phyloP scores from a whole-genome alignment of 2,329 filamentous ascomycete genomes.

The Fusarium temperatum region DNA sequence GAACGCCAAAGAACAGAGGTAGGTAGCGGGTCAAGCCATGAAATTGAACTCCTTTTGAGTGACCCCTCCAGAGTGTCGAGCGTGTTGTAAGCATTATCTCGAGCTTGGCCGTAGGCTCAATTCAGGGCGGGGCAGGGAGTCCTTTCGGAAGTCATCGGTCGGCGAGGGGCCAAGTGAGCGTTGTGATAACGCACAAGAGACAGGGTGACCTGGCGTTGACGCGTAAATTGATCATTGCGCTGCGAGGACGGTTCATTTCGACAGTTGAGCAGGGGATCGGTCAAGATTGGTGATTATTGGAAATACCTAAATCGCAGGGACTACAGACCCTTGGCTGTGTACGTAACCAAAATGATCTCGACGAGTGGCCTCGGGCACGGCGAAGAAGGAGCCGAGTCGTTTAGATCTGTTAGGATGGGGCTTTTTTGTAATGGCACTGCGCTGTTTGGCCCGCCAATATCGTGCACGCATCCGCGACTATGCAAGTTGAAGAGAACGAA shows the following conservation, averaged over 20 bases:
- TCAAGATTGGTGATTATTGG: not conserved
- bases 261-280: not conserved
- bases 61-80: not conserved
- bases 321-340: not conserved
- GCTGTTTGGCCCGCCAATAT: too few species aligned
- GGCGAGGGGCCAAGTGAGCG: not conserved
- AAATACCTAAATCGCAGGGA: not conserved
- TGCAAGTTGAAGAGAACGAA: too few species aligned
- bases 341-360: not conserved
- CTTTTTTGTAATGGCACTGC: too few species aligned
- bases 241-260: not conserved
- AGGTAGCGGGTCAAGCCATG: not conserved
- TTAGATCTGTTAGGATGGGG: not conserved
- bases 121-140: not conserved
- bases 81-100: not conserved
- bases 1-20: too few species aligned
- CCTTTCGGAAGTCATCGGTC: not conserved
- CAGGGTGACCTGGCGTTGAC: not conserved
- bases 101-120: not conserved
- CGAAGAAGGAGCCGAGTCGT: not conserved
- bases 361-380: not conserved
- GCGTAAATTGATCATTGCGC: not conserved
- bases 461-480: too few species aligned
- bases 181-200: not conserved
- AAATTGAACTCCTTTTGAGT: rapidly evolving